These are phyloP conservation scores for Calonectria pauciramosa DNA, from an alignment of 2,329 filamentous ascomycete genomes.

Conservation along the genomic window DNA sequence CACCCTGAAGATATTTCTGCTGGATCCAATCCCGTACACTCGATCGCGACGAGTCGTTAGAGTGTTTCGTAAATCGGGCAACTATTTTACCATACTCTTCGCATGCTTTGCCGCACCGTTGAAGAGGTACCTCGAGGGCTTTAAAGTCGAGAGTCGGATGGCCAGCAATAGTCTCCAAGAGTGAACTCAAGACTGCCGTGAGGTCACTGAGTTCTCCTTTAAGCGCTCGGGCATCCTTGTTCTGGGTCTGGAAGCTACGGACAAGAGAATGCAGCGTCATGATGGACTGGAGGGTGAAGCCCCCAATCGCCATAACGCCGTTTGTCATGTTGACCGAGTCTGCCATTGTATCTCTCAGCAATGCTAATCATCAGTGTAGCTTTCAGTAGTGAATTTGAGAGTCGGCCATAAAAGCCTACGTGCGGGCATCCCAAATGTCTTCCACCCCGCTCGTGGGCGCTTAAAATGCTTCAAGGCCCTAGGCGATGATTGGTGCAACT, in stretches of 20 bases:
- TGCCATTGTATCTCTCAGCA: constrained; percentile 32
- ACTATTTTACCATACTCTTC: constrained; percentile 55
- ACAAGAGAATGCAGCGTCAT: constrained; percentile 31
- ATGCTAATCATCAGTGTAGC: not conserved
- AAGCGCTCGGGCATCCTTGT: constrained; percentile 55
- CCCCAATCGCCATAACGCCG: constrained; percentile 30
- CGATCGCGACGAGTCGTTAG: constrained; percentile 47
- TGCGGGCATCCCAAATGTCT: too few relatives aligned
- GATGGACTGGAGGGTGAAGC: constrained; percentile 39
- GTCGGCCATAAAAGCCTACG: too few relatives aligned
- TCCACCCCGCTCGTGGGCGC: not conserved
- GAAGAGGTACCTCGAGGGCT: constrained; percentile 50
- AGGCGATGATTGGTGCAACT: not conserved
- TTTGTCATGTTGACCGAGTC: constrained; percentile 33
- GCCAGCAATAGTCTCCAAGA: constrained; percentile 43
- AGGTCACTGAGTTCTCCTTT: constrained; percentile 55
- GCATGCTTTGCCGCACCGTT: constrained; percentile 58
- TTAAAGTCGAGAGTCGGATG: constrained; percentile 31
- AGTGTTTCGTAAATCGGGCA: constrained; percentile 52
- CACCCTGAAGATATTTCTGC: constrained; percentile 58
- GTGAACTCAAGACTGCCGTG: constrained; percentile 53
- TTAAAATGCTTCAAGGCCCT: not conserved
- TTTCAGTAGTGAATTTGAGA: not conserved
- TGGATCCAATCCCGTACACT: constrained; percentile 61
- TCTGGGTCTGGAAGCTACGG: constrained; percentile 30